Evolutionary conservation across 2,329 filamentous ascomycete genomes (phyloP).

Genomic region (Aspergillus sp.): DNA sequence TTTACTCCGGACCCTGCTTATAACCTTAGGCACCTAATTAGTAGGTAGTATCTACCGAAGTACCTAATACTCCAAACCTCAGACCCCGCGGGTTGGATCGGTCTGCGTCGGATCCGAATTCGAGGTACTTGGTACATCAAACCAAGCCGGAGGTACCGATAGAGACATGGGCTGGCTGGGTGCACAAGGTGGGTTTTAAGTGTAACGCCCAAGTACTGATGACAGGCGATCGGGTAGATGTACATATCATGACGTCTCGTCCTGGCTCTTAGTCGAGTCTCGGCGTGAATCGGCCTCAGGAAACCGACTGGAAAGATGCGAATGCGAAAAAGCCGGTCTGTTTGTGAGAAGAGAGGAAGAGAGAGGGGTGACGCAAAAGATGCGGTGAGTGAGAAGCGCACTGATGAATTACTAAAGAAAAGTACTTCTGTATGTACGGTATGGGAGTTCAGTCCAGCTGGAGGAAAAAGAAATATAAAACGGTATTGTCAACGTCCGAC

Average conservation of each 20-base stretch:
- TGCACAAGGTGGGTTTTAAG: neutral
- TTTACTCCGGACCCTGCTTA: neutral
- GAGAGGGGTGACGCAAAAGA: slow-evolving; percentile 7
- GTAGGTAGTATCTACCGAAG: too few relatives aligned
- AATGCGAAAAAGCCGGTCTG: neutral
- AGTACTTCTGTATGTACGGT: neutral
- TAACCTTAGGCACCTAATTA: too few relatives aligned
- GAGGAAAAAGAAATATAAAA: slow-evolving; percentile 2
- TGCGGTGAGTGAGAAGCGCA: slow-evolving; percentile 6
- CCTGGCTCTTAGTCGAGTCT: neutral
- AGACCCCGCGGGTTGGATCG: too few relatives aligned
- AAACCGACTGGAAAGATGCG: neutral
- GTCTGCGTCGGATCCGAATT: neutral
- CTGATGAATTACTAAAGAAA: slow-evolving; percentile 7
- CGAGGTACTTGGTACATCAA: neutral
- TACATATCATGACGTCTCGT: neutral
- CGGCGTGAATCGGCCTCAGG: neutral
- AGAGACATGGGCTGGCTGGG: neutral
- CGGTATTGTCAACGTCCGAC: neutral
- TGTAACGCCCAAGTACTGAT: neutral
- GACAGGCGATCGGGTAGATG: neutral
- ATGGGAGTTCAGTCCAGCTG: neutral
- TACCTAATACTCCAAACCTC: too few relatives aligned
- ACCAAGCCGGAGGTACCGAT: neutral
- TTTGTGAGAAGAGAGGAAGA: neutral